phyloP scores from a whole-genome alignment of 371 early-diverging fungal species.

The Lichtheimia ramosa region DNA sequence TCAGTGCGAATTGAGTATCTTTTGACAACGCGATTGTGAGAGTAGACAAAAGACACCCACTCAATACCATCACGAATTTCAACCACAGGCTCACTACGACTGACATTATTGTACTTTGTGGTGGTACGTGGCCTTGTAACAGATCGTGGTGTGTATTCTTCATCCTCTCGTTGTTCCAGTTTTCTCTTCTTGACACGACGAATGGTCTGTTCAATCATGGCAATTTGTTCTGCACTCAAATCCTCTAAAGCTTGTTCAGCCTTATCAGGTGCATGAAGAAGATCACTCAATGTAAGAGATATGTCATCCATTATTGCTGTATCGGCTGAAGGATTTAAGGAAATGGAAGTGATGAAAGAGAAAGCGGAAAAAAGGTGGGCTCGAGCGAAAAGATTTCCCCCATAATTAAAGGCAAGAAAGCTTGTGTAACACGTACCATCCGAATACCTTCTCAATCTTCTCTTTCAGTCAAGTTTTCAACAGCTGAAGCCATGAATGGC shows the following conservation, averaged over 20 bases:
- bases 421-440: too few relatives aligned
- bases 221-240: slow-evolving; percentile 39
- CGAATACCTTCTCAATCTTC: too few relatives aligned
- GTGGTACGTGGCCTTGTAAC: slow-evolving; percentile 2
- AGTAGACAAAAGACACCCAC: slow-evolving; percentile 72
- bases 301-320: too few relatives aligned
- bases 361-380: background rate
- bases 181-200: slow-evolving; percentile 42
- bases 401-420: too few relatives aligned
- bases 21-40: slow-evolving; percentile 60
- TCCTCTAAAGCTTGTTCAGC: slow-evolving; percentile 37
- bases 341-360: background rate
- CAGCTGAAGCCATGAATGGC: too few relatives aligned
- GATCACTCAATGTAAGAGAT: slow-evolving; percentile 20
- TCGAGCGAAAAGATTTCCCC: background rate
- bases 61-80: slow-evolving; percentile 62
- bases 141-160: background rate
- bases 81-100: slow-evolving; percentile 38
- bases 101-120: slow-evolving; percentile 16
- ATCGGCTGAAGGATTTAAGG: background rate
- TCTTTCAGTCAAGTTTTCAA: too few relatives aligned
- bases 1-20: slow-evolving; percentile 81
- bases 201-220: slow-evolving; percentile 39
- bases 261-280: slow-evolving; percentile 36
- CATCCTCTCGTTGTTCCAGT: slow-evolving; percentile 18